These are phyloP conservation scores for Chamaecyparis obtusa DNA, from an alignment of 75 land plant genomes.

Conservation along the genomic window DNA sequence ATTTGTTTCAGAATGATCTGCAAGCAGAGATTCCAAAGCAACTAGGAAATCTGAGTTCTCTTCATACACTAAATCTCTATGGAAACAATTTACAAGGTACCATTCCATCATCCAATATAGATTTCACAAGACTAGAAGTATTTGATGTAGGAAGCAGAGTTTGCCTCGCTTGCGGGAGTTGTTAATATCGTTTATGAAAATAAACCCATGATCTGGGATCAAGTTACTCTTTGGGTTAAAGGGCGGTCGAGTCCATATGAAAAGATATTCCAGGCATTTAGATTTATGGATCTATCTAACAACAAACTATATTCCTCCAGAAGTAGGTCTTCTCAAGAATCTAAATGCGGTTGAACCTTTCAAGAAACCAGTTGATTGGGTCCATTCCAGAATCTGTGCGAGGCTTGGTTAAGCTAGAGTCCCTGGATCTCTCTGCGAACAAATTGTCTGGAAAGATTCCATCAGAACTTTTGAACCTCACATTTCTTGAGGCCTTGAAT, in stretches of 20 bases:
- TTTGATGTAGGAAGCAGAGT: too few relatives aligned
- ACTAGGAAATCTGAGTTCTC: too few relatives aligned
- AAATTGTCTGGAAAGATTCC: conserved; percentile 22
- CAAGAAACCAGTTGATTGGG: neutral
- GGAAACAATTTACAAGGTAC: too few relatives aligned
- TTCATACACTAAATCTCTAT: too few relatives aligned
- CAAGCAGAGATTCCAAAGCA: too few relatives aligned
- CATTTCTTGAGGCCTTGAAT: conserved; percentile 21
- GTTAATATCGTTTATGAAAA: too few relatives aligned
- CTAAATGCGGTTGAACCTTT: neutral
- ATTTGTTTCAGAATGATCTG: too few relatives aligned
- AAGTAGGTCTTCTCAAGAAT: conserved; percentile 3
- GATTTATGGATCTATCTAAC: neutral
- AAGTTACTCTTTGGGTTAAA: neutral
- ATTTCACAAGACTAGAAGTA: too few relatives aligned
- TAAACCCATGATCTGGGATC: neutral
- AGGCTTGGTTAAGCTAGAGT: neutral
- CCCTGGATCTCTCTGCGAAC: conserved; percentile 21
- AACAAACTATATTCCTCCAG: neutral
- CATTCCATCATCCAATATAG: neutral
- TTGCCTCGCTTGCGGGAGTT: too few relatives aligned
- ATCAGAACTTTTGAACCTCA: conserved; percentile 2
- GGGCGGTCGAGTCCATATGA: neutral
- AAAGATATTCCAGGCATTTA: neutral
- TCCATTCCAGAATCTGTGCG: conserved; percentile 9